These are phyloP conservation scores for Alternaria incomplexa DNA, from an alignment of 2,329 filamentous ascomycete genomes.

Conservation along the genomic window DNA sequence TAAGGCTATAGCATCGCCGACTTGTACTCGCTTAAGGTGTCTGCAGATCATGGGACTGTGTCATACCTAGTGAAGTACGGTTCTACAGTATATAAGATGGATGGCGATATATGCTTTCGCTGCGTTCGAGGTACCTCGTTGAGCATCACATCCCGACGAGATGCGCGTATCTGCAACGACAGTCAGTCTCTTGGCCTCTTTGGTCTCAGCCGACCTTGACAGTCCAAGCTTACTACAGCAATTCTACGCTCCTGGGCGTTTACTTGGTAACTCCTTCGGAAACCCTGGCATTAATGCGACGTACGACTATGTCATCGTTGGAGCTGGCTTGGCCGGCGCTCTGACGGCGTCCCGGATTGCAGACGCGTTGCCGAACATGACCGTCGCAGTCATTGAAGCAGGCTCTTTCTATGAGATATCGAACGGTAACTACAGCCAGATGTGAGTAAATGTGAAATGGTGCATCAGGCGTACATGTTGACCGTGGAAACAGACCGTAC, in stretches of 20 bases:
- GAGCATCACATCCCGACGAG: not conserved
- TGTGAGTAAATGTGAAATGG: slow-evolving; percentile 12
- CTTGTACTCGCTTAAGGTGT: not conserved
- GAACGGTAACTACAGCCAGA: slow-evolving; percentile 28
- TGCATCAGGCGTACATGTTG: not conserved
- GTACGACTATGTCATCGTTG: slow-evolving; percentile 35
- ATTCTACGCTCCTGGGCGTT: slow-evolving; percentile 12
- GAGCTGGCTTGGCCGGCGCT: slow-evolving; percentile 32
- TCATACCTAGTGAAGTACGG: not conserved
- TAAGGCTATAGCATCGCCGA: not conserved
- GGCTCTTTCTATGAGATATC: slow-evolving; percentile 35
- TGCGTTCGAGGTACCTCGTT: not conserved
- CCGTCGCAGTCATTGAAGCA: slow-evolving; percentile 34
- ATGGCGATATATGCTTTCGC: not conserved
- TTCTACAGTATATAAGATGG: not conserved
- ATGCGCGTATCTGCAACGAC: not conserved
- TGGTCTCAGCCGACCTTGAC: slow-evolving; percentile 5
- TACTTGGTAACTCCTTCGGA: slow-evolving; percentile 20
- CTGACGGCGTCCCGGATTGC: slow-evolving; percentile 26
- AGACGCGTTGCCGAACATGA: slow-evolving; percentile 7
- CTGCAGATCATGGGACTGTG: not conserved
- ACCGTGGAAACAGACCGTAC: slow-evolving; percentile 7
- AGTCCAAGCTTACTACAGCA: slow-evolving; percentile 6
- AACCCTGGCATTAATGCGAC: slow-evolving; percentile 28
- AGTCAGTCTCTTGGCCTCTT: not conserved